Evolutionary conservation across 352 stramenopile species (phyloP).

Genomic region (Phytophthora cryptogea): DNA sequence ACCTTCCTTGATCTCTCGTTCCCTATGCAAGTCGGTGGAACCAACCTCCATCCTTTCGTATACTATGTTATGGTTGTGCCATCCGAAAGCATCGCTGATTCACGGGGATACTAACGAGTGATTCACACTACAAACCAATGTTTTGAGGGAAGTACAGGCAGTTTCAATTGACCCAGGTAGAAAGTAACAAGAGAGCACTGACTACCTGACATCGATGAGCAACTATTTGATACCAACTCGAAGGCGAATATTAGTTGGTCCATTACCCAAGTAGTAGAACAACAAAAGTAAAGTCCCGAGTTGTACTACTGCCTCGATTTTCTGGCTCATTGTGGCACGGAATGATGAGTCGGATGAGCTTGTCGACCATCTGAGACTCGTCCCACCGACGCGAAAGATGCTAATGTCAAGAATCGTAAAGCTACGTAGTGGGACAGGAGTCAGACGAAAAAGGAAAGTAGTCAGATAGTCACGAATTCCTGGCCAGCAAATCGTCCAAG

Average conservation of each 20-base stretch:
- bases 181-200: background rate
- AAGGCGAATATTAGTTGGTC: background rate
- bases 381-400: background rate
- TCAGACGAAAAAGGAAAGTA: constrained; percentile 1
- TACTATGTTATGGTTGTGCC: background rate
- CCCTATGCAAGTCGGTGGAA: background rate
- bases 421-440: background rate
- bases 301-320: background rate
- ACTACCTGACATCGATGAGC: background rate
- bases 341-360: background rate
- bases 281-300: background rate
- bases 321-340: background rate
- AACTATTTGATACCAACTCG: too few species aligned
- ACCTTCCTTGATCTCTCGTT: background rate
- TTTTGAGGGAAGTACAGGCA: background rate
- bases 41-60: background rate
- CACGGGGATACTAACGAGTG: background rate
- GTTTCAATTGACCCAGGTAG: background rate
- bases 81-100: background rate
- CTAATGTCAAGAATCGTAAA: background rate
- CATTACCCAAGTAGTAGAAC: background rate
- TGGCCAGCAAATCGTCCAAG: background rate
- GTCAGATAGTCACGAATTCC: background rate
- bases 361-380: background rate
- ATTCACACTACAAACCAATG: background rate